Base-by-base conservation (phyloP, 331 rosid species). In the Malus hybrid region DNA sequence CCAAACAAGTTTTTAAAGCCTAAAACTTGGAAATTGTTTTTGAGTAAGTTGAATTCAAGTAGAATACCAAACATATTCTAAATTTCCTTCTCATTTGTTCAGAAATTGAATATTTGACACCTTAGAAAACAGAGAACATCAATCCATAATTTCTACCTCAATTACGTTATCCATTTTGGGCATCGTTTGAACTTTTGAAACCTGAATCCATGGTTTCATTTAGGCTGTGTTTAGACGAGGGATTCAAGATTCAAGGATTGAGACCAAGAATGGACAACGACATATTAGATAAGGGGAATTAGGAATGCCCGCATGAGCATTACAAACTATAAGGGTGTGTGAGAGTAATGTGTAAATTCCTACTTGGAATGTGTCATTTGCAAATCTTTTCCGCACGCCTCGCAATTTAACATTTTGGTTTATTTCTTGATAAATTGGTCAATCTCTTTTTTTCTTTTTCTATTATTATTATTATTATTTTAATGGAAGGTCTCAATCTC, bases 391-490 rank as follows among this genome's bases (percentile, higher is more conserved):
- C 20, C 4, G 6, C 56, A 15, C 2, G 1, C 18, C 55, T 16
- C 4, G 3, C 3, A 6, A 16, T 50, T 50, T 15, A 50, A 50
- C 56, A 50, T 50, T 50, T 50, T 15, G 56, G 56, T 16, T 50
- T 16, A 50, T 50, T 50, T 50, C 56, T 16, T 15, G n/a, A 50
- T 16, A 50, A 16, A 6, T 52, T 1, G 0, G 20, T 42, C 48
- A 42, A 42, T 42, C 48, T 39, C 46, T 36, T 0, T 36, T 36
- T 0, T 36, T 36, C 0, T 36, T 8, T 8, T 8, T 8, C 0
- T 2, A 1, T 36, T 36, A 1, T 36, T 0, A 0, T 36, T 36
- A 0, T 36, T 34, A 0, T 2, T 1, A 6, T 34, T 34, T 34
- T 34, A 6, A 8, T 36, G 48, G 48, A 42, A 42, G 48, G 48